Percentiles rank a stretch among this genome's conserved stretches.
Conservation (phyloP, 352 stramenopile genomes). For the Globisporangium orthogonon region DNA sequence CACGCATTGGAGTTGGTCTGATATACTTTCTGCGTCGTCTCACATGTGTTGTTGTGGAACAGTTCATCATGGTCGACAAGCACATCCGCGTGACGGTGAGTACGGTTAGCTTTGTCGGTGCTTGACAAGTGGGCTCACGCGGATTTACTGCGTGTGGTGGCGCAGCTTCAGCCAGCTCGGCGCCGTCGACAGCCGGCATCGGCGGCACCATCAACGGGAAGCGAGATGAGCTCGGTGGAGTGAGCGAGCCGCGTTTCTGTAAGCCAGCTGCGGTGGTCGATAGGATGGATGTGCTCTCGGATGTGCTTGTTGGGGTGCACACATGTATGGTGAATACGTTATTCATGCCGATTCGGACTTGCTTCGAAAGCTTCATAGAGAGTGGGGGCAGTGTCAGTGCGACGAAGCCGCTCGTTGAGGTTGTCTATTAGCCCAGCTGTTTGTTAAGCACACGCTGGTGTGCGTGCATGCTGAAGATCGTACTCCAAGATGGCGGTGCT, state of each 20-base stretch:
- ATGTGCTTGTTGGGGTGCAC: background rate
- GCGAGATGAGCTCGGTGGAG: conserved; percentile 1
- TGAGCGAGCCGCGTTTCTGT: background rate
- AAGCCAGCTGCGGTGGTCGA: background rate
- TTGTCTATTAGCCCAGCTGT: background rate
- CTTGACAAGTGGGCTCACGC: background rate
- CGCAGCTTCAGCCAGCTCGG: conserved; percentile 1
- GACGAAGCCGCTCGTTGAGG: background rate
- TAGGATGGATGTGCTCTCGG: background rate
- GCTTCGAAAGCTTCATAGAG: background rate
- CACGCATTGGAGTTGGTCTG: background rate
- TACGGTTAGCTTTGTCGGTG: background rate
- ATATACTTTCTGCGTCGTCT: background rate
- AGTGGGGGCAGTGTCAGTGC: background rate
- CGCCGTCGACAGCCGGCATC: background rate
- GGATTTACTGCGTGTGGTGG: background rate
- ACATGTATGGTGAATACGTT: background rate
- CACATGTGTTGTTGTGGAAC: background rate
- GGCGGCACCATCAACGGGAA: background rate
- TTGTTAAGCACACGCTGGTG: background rate
- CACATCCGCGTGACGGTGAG: conserved; percentile 8
- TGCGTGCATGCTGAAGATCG: background rate
- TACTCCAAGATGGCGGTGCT: background rate
- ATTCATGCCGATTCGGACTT: background rate
- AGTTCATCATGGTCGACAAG: conserved; percentile 8